phyloP scores from a whole-genome alignment of 495 filamentous ascomycete genomes.

The Aspergillus saccharolyticus region DNA sequence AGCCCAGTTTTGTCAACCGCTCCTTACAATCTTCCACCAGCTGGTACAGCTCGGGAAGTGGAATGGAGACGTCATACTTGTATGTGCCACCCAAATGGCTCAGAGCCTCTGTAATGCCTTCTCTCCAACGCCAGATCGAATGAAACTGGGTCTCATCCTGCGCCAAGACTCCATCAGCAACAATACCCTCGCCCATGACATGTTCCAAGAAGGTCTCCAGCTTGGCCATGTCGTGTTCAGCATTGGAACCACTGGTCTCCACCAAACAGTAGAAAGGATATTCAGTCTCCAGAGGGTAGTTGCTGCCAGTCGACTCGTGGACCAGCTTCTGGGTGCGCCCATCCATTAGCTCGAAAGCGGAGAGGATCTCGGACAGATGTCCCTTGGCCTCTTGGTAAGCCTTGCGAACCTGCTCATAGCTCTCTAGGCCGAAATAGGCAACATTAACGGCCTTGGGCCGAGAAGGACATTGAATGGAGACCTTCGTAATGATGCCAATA shows the following conservation, averaged over 20 bases:
- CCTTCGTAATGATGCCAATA: slow-evolving; percentile 84
- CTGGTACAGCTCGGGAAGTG: slow-evolving; percentile 77
- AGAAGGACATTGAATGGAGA: slow-evolving; percentile 85
- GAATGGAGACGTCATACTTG: slow-evolving; percentile 97
- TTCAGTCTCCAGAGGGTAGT: slow-evolving; percentile 71
- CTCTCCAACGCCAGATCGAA: slow-evolving; percentile 85
- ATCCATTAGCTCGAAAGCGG: slow-evolving; percentile 97
- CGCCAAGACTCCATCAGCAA: slow-evolving; percentile 82
- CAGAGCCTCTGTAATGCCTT: slow-evolving; percentile 82
- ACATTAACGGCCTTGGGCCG: slow-evolving; percentile 81
- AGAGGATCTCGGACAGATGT: slow-evolving; percentile 89
- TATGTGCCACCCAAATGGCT: slow-evolving; percentile 94
- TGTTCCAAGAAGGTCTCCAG: slow-evolving; percentile 80
- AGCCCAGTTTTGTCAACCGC: slow-evolving; percentile 63
- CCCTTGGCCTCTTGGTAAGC: slow-evolving; percentile 83
- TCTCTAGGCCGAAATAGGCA: slow-evolving; percentile 80
- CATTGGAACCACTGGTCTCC: slow-evolving; percentile 90
- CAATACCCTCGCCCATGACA: slow-evolving; percentile 78
- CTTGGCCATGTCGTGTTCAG: slow-evolving; percentile 88
- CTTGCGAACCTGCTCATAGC: slow-evolving; percentile 76
- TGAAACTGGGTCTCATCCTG: slow-evolving; percentile 86
- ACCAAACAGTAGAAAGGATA: slow-evolving; percentile 94
- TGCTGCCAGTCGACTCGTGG: slow-evolving; percentile 65
- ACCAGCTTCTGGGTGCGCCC: slow-evolving; percentile 71
- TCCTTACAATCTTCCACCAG: slow-evolving; percentile 79